These are phyloP conservation scores for Xanthoceras sorbifolium DNA, from an alignment of 345 rosid genomes.

Conservation along the genomic window DNA sequence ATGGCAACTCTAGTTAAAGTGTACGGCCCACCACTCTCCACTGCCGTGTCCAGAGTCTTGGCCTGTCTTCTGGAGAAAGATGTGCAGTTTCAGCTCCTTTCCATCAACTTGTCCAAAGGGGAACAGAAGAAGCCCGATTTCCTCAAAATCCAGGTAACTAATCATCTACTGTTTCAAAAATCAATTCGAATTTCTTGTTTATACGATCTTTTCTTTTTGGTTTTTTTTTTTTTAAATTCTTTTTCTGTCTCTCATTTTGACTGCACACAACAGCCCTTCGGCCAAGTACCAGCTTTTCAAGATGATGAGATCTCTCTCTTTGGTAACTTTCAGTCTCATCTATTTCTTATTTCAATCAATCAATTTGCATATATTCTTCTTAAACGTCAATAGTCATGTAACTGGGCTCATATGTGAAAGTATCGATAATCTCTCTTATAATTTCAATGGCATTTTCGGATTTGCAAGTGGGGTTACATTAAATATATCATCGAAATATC, in stretches of 20 bases:
- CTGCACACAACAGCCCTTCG: slow-evolving; percentile 52
- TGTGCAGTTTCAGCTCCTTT: slow-evolving; percentile 57
- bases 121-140: slow-evolving; percentile 69
- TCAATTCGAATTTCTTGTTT: background rate
- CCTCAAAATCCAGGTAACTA: slow-evolving; percentile 56
- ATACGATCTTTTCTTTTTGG: background rate
- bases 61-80: slow-evolving; percentile 68
- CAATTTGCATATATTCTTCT: background rate
- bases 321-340: slow-evolving; percentile 33
- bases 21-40: slow-evolving; percentile 61
- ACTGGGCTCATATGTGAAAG: background rate
- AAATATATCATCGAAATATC: too few species aligned
- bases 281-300: slow-evolving; percentile 78
- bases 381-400: background rate
- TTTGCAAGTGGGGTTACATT: too few species aligned
- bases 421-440: too few species aligned
- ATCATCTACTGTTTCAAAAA: background rate
- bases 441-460: too few species aligned
- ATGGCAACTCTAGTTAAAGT: slow-evolving; percentile 66
- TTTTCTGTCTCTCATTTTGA: background rate
- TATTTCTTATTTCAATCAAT: background rate
- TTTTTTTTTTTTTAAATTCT: background rate
- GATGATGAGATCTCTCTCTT: slow-evolving; percentile 60
- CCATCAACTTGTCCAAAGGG: slow-evolving; percentile 56
- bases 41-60: slow-evolving; percentile 66